Evolutionary conservation across 768 basidiomycete species (phyloP).

Genomic region (Ephemerocybe angulata): DNA sequence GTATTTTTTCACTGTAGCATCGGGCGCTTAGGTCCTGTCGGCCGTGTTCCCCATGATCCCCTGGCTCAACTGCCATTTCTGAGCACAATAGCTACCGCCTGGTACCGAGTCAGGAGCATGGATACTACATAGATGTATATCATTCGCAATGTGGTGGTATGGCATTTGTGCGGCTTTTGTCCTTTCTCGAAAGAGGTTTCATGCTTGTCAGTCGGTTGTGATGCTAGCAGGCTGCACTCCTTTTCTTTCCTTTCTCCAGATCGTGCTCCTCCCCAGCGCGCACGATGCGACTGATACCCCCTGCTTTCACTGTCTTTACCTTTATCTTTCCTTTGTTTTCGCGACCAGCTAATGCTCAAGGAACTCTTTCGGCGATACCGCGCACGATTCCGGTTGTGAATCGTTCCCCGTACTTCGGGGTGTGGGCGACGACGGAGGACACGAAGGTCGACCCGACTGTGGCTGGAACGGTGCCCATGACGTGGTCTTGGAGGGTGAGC

Average conservation of each 20-base stretch:
- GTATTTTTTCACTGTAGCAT: too few relatives aligned
- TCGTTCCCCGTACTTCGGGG: constrained; percentile 4
- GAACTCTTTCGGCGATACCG: not conserved
- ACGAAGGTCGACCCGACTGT: not conserved
- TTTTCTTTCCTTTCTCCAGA: not conserved
- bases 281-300: not conserved
- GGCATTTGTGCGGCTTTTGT: too few relatives aligned
- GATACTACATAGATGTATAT: too few relatives aligned
- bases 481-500: constrained; percentile 3
- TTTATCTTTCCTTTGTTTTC: not conserved
- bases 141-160: too few relatives aligned
- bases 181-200: too few relatives aligned
- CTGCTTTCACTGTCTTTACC: not conserved
- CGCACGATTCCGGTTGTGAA: constrained; percentile 6
- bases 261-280: not conserved
- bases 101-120: too few relatives aligned
- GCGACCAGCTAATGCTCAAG: not conserved
- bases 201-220: too few relatives aligned
- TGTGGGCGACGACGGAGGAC: constrained; percentile 6
- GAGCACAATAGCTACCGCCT: too few relatives aligned
- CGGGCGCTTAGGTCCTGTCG: too few relatives aligned
- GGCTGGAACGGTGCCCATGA: not conserved
- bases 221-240: too few relatives aligned
- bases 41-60: too few relatives aligned
- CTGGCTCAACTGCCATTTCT: too few relatives aligned